phyloP scores from a whole-genome alignment of 2,329 filamentous ascomycete species.

The Cytospora leucostoma region DNA sequence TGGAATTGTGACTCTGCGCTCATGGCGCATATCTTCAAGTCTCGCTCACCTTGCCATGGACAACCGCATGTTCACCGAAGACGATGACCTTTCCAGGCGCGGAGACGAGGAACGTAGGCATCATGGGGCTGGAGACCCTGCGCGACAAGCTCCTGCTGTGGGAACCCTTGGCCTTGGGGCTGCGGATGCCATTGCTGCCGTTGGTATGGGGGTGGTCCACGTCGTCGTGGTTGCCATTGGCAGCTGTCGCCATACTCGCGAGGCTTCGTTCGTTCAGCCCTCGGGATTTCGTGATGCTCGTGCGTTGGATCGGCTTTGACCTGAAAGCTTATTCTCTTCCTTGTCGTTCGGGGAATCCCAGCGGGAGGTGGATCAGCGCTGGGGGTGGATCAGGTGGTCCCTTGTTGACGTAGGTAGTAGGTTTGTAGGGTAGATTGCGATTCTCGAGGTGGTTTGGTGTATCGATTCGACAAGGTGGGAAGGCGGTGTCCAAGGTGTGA shows the following conservation, averaged over 20 bases:
- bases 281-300: not conserved
- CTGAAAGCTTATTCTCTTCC: not conserved
- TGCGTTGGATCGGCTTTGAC: not conserved
- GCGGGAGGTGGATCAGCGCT: not conserved
- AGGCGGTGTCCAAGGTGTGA: not conserved
- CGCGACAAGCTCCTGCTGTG: slow-evolving; percentile 47
- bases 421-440: not conserved
- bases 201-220: slow-evolving; percentile 38
- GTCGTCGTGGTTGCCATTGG: slow-evolving; percentile 36
- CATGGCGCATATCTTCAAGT: slow-evolving; percentile 2
- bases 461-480: not conserved
- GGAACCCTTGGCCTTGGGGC: slow-evolving; percentile 30
- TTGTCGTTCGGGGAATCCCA: not conserved
- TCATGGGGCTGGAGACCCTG: slow-evolving; percentile 65
- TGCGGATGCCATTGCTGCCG: slow-evolving; percentile 32
- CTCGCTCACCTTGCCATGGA: slow-evolving; percentile 77
- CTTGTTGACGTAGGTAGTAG: not conserved
- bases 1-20: slow-evolving; percentile 5
- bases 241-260: slow-evolving; percentile 2
- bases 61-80: slow-evolving; percentile 97
- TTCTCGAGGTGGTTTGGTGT: not conserved
- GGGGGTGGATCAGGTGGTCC: slow-evolving; percentile 1
- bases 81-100: slow-evolving; percentile 98
- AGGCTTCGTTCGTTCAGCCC: not conserved
- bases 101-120: slow-evolving; percentile 96